A percentile compares a stretch with the other conserved stretches of the same genome.
Conservation (phyloP, 2,329 filamentous ascomycete species). For the Phaeoacremonium minimum region DNA sequence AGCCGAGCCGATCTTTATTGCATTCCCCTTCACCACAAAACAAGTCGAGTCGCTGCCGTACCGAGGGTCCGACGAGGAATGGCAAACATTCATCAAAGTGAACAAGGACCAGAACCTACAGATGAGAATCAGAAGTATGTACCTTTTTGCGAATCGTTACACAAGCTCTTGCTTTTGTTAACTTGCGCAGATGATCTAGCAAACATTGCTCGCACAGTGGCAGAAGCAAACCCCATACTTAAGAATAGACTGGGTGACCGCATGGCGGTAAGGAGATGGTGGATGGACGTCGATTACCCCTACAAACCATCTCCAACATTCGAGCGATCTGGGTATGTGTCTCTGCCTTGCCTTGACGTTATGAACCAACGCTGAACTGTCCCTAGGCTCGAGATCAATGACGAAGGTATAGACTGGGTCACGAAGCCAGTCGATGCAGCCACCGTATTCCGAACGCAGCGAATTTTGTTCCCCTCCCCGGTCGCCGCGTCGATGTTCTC, state of each 20-base stretch:
- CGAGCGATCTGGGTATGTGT: constrained; percentile 52
- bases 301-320: constrained; percentile 54
- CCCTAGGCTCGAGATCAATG: constrained; percentile 42
- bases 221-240: constrained; percentile 38
- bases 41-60: constrained; percentile 45
- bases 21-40: constrained; percentile 55
- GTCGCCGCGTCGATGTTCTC: constrained; percentile 46
- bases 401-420: constrained; percentile 42
- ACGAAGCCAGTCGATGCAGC: constrained; percentile 43
- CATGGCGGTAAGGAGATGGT: constrained; percentile 44
- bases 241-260: constrained; percentile 38
- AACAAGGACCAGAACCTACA: constrained; percentile 46
- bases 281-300: constrained; percentile 61
- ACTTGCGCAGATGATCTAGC: constrained; percentile 37
- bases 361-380: constrained; percentile 13
- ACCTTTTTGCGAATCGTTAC: not conserved
- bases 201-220: constrained; percentile 32
- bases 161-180: constrained; percentile 9
- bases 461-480: constrained; percentile 50
- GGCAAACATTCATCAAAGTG: constrained; percentile 55
- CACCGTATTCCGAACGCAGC: constrained; percentile 37
- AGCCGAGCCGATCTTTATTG: constrained; percentile 50
- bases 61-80: constrained; percentile 57
- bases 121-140: constrained; percentile 41
- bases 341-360: not conserved